Base-by-base conservation (phyloP, 2,329 filamentous ascomycete species). In the Ceratocystis papillata region DNA sequence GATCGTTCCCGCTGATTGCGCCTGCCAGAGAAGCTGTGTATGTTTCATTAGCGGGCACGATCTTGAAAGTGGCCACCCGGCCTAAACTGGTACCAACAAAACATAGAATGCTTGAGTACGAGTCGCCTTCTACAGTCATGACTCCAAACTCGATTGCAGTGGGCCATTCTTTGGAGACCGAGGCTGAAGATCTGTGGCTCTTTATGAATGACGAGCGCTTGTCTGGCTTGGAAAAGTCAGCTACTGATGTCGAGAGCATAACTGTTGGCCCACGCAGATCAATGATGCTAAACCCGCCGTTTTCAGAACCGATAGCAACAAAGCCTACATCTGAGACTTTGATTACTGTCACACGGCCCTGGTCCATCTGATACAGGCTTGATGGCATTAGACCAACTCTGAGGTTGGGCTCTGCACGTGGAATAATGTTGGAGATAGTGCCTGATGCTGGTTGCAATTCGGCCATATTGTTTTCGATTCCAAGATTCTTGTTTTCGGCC, bases 291-390 rank as follows among this genome's bases (percentile, higher is more conserved):
- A 99, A 75, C 69, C 85, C 85, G 1, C 94, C 94, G 48, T 85
- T 84, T 74, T 96, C 88, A 8, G 91, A 96, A 0, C 91, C 94
- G 37, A 88, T 86, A 10, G 87, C 92, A 10, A 96, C 84, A 72
- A 99, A 99, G 0, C 94, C 94, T 12, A 97, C 86, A 74, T 96
- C 90, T n/a, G 91, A 94, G 66, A 94, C 84, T 67, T 89, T 87
- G 46, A 95, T 73, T 0, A 87, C 88, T 25, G 85, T 92, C 41
- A 96, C 85, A 1, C 89, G 80, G 0, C 92, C 94, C 46, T 68
- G 64, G 41, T 66, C 67, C 67, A 66, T 66, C 33, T 66, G 64
- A 67, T 96, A 86, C 41, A 97, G 77, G 1, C 88, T 85, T 69
- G 89, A 82, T 1, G 94, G 94, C 69, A 96, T 78, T 2, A 96